Percentiles rank a stretch among this genome's conserved stretches.
Evolutionary conservation across 345 rosid genomes (phyloP).

Genomic region (Gossypium herbaceum): DNA sequence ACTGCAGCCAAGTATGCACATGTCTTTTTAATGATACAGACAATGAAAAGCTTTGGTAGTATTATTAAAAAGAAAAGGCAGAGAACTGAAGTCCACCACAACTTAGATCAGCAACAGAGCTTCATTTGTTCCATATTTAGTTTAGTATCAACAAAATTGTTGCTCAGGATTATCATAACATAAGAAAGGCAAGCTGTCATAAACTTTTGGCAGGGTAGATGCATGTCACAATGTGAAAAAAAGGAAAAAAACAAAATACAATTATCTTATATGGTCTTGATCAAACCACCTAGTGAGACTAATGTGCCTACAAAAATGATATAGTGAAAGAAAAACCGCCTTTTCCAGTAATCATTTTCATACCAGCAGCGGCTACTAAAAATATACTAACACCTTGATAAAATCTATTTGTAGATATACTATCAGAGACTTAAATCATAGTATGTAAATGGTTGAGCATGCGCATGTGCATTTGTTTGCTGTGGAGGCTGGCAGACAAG

Average conservation of each 20-base stretch:
- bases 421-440: background rate
- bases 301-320: background rate
- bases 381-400: background rate
- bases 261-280: background rate
- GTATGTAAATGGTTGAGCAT: background rate
- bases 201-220: background rate
- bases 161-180: constrained; percentile 5
- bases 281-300: background rate
- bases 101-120: background rate
- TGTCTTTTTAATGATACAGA: background rate
- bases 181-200: background rate
- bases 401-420: background rate
- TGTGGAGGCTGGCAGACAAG: background rate
- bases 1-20: background rate
- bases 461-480: background rate
- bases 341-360: background rate
- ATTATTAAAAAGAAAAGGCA: background rate
- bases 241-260: background rate
- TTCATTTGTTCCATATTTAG: constrained; percentile 9
- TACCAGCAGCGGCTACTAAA: background rate
- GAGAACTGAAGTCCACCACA: constrained; percentile 1
- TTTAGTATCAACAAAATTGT: background rate
- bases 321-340: background rate
- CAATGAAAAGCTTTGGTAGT: background rate
- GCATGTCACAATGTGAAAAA: background rate